These are phyloP conservation scores for Psilocybe cyanescens DNA, from an alignment of 768 basidiomycete genomes.

Conservation along the genomic window DNA sequence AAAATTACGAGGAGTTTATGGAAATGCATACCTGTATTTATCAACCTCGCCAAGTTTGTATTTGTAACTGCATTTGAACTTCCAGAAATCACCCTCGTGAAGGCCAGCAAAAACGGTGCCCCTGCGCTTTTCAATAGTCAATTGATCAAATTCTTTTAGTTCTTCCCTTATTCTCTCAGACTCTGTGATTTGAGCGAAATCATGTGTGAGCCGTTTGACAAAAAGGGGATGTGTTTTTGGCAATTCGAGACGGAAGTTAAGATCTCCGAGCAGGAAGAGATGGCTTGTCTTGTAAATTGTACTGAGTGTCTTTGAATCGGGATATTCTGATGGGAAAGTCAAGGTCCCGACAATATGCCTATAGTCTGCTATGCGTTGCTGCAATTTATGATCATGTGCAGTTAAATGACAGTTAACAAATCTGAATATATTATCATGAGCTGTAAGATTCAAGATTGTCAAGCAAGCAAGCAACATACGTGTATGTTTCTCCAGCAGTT, in stretches of 20 bases:
- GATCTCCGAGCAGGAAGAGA: conserved; percentile 91
- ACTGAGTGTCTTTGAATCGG: conserved; percentile 42
- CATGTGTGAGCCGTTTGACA: conserved; percentile 29
- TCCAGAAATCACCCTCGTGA: conserved; percentile 85
- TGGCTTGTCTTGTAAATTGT: conserved; percentile 87
- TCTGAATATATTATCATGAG: conserved; percentile 41
- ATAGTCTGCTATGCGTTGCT: conserved; percentile 75
- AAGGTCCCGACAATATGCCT: conserved; percentile 79
- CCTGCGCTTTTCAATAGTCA: conserved; percentile 63
- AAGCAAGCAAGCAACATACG: conserved; percentile 55
- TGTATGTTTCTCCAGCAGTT: conserved; percentile 74
- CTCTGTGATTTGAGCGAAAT: conserved; percentile 47
- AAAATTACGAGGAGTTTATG: not conserved
- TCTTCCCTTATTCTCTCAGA: conserved; percentile 57
- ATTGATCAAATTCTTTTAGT: conserved; percentile 75
- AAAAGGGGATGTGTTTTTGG: conserved; percentile 57
- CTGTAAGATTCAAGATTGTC: not conserved
- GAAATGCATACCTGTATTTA: conserved; percentile 66
- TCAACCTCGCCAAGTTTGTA: conserved; percentile 82
- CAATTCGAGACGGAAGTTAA: conserved; percentile 86
- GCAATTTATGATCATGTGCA: conserved; percentile 71
- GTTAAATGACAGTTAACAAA: conserved; percentile 95
- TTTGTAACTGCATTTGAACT: conserved; percentile 92
- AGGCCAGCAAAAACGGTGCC: conserved; percentile 73
- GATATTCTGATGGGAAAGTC: conserved; percentile 65